Percentiles rank a stretch among this genome's conserved stretches.
These are phyloP conservation scores for Hondaea fermentalgiana DNA, from an alignment of 108 stramenopile genomes.

Conservation along the genomic window DNA sequence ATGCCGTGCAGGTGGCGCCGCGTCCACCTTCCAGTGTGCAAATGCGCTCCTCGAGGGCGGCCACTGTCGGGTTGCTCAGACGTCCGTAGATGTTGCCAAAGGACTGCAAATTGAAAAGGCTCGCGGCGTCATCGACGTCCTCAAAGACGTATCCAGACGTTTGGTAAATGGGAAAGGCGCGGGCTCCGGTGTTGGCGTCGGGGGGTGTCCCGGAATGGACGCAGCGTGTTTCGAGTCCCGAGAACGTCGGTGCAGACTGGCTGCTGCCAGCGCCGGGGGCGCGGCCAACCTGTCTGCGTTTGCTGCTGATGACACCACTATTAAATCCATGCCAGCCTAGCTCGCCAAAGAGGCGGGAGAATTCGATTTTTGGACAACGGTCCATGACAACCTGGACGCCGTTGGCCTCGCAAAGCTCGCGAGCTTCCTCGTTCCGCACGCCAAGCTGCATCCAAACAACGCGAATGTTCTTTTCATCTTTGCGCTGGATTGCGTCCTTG, in stretches of 20 bases:
- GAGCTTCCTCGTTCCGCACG: background rate
- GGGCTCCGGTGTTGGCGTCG: constrained; percentile 21
- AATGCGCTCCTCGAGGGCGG: background rate
- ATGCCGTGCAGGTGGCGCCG: background rate
- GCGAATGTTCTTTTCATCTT: background rate
- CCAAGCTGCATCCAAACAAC: constrained; percentile 7
- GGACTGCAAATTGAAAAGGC: constrained; percentile 69
- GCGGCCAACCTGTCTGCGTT: background rate
- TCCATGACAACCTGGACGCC: background rate
- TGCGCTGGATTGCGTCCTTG: background rate
- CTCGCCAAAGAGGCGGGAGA: background rate
- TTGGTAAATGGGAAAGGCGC: constrained; percentile 65
- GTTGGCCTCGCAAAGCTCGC: background rate
- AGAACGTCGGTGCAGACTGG: background rate
- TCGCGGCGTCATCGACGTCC: constrained; percentile 65
- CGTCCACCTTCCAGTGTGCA: background rate
- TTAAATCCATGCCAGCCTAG: constrained; percentile 10
- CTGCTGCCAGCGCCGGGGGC: background rate
- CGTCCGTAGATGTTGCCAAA: constrained; percentile 72
- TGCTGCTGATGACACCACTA: background rate
- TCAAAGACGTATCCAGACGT: constrained; percentile 67
- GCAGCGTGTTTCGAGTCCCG: background rate
- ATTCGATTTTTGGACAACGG: constrained; percentile 1
- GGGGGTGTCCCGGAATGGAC: background rate
- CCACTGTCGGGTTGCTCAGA: constrained; percentile 28